Base-by-base conservation (phyloP, 805 yeast genomes). In the Candida sphagnicola region DNA sequence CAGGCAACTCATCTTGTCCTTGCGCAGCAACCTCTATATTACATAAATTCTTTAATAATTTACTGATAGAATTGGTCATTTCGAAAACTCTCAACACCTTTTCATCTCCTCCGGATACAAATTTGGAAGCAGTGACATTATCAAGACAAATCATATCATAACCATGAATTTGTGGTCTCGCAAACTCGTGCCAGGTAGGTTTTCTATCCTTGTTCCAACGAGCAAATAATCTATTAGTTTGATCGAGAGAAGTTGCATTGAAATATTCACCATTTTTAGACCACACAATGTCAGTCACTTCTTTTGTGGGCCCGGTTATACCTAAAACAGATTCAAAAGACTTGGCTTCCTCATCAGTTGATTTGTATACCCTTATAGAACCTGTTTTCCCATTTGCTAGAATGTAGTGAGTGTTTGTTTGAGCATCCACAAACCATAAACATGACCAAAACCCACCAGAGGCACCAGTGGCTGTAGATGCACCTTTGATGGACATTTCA, bases 151-250 rank as follows among this genome's bases (percentile, higher is more conserved):
- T 73, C 97, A 93, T 89, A 55, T 93, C 98, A 56, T 88, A 93
- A 6, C 99, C 99, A 59, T 93, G 99, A 46, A 93, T 93, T 60
- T 93, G 99, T 0, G 99, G 98, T 49, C 99, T 76, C 1, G 96
- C 87, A 59, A 93, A 82, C 59, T 93, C 99, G 55, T 82, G 83
- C 95, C 96, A 89, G 1, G 81, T 68, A 5, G 47, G 42, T 2
- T 32, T 35, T 34, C 70, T 59, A 5, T 48, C 43, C 10, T 50
- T 40, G 2, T 42, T 44, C 86, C 88, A 84, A 18, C 74, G 77
- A 0, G 95, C 80, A 60, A 74, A 83, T 17, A 93, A 57, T 51
- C 99, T 73, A 0, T 98, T 87, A 0, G 99, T 93, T 62, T 93
- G 98, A 57, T 93, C 99, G 31, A 85, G 62, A 0, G 97, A 89